These are phyloP conservation scores for Penicillium occitanis DNA, from an alignment of 2,329 filamentous ascomycete genomes.

Conservation along the genomic window DNA sequence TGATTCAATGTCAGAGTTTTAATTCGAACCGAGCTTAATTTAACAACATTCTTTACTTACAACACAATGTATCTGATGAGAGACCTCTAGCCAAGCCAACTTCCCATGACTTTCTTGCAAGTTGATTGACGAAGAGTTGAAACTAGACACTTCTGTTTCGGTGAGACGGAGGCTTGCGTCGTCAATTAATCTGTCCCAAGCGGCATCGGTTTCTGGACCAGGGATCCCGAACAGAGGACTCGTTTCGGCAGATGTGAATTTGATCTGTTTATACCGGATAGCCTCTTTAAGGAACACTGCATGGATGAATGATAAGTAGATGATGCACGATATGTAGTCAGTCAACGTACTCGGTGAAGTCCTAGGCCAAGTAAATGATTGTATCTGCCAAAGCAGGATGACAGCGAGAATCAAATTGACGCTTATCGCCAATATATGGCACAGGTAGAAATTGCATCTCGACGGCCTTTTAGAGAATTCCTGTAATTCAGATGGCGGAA, in stretches of 20 bases:
- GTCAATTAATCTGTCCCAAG: constrained; percentile 13
- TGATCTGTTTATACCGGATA: constrained; percentile 6
- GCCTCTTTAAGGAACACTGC: background rate
- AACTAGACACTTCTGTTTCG: background rate
- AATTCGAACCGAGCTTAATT: background rate
- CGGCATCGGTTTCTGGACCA: constrained; percentile 7
- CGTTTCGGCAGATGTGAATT: background rate
- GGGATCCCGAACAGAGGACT: constrained; percentile 6
- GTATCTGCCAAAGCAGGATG: constrained; percentile 7
- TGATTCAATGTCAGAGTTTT: background rate
- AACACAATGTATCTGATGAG: constrained; percentile 13
- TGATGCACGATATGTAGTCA: background rate
- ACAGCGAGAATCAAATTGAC: constrained; percentile 1
- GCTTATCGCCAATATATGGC: background rate
- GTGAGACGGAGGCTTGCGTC: constrained; percentile 13
- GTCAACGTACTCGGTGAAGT: background rate
- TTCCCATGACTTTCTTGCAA: constrained; percentile 11
- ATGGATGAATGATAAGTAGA: background rate
- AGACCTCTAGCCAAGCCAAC: constrained; percentile 12
- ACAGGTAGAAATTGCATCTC: background rate
- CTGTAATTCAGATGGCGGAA: background rate
- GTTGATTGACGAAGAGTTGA: constrained; percentile 12
- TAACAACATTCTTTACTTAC: constrained; percentile 1
- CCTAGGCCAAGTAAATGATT: background rate
- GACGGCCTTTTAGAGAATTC: background rate